phyloP scores from a whole-genome alignment of 2,329 filamentous ascomycete genomes.

The Chrysoporthe puriensis region DNA sequence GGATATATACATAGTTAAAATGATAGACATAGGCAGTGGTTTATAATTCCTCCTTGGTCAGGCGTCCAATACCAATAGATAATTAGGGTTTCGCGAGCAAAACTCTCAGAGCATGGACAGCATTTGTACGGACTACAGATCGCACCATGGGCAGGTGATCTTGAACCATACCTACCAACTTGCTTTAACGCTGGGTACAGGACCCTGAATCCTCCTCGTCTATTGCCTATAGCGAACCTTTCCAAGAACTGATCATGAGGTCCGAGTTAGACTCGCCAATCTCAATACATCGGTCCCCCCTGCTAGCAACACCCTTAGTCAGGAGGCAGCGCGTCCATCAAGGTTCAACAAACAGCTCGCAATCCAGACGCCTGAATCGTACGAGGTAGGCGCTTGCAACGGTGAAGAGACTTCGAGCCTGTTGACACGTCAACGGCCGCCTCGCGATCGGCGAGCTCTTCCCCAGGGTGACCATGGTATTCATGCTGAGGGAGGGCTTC shows the following conservation, averaged over 20 bases:
- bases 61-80: no score
- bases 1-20: no score
- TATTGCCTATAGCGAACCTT: neutral
- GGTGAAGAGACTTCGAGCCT: neutral
- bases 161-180: no score
- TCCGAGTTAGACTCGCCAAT: neutral
- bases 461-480: conserved; percentile 17
- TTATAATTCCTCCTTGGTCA: no score
- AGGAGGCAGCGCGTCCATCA: neutral
- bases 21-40: no score
- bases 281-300: neutral
- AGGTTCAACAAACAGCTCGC: neutral
- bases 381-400: neutral
- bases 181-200: neutral
- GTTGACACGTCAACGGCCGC: neutral
- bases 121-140: neutral
- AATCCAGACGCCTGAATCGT: neutral
- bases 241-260: neutral
- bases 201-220: neutral
- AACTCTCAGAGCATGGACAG: no score
- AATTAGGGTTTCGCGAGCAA: no score
- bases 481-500: neutral
- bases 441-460: neutral
- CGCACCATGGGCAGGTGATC: no score
- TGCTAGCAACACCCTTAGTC: neutral